Evolutionary conservation across 2,329 filamentous ascomycete species (phyloP).

Genomic region (Pseudogymnoascus sp.): DNA sequence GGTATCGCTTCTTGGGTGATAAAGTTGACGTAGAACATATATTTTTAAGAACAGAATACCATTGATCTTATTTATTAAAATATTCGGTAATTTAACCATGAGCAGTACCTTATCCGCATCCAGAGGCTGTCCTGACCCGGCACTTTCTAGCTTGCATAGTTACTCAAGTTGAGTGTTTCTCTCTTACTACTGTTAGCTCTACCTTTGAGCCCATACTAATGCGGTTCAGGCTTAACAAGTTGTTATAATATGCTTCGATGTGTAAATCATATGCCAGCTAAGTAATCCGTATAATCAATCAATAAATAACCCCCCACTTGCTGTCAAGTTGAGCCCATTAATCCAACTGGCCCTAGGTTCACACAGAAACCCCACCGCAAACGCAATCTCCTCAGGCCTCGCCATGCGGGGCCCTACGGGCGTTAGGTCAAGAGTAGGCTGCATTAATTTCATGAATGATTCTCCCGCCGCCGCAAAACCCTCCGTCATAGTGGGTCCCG

Average conservation of each 20-base stretch:
- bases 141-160: not conserved
- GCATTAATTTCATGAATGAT: slow-evolving; percentile 36
- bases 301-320: slow-evolving; percentile 28
- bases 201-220: not conserved
- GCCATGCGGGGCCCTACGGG: slow-evolving; percentile 39
- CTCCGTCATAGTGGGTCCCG: slow-evolving; percentile 38
- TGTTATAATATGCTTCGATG: not conserved
- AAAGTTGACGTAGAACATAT: not conserved
- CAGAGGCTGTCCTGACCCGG: not conserved
- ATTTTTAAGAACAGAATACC: not conserved
- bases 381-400: slow-evolving; percentile 41
- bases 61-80: not conserved
- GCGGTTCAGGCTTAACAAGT: not conserved
- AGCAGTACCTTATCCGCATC: not conserved
- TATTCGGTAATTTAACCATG: not conserved
- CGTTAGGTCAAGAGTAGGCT: slow-evolving; percentile 37
- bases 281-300: slow-evolving; percentile 13
- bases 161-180: not conserved
- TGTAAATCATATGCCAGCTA: not conserved
- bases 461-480: slow-evolving; percentile 31
- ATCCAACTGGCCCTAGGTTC: slow-evolving; percentile 41
- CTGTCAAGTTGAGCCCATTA: slow-evolving; percentile 36
- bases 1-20: not conserved
- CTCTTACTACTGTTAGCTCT: not conserved
- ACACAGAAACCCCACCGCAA: slow-evolving; percentile 39